Base-by-base conservation (phyloP, 2,329 filamentous ascomycete genomes). In the Colletotrichum euphorbiae region DNA sequence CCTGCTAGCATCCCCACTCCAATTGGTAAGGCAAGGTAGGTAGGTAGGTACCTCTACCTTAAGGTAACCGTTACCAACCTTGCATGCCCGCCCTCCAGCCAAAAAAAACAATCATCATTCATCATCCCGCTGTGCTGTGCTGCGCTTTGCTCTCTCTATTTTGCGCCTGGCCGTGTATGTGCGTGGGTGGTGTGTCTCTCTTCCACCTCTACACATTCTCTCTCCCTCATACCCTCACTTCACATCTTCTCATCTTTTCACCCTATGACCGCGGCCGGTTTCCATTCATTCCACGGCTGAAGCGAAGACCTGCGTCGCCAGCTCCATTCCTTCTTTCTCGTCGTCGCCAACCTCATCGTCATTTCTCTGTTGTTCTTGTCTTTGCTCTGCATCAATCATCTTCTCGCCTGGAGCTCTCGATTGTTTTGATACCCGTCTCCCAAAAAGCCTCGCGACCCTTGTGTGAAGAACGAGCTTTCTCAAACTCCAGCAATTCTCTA, bases 281-380 rank as follows among this genome's bases (percentile, higher is more conserved):
- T 28, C 24, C 65, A 68, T 55, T 68, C 65, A 68, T 68, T 68
- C 65, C 65, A 54, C 65, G 61, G 33, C 61, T 48, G 15, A 46
- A 54, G 55, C 65, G 46, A 54, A 54, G 61, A 65, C 42, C 65
- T 61, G 54, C 31, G 33, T 61, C 7, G 58, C 33, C 42, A 46
- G 12, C 61, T 55, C 12, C 52, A 21, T 55, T 45, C 62, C 40
- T 40, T 64, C 51, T 31, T 65, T 55, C 54, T 21, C 61, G 21
- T 58, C 61, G 31, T 65, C 45, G 38, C 58, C 58, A 52, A 52
- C 61, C 64, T 59, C 57, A 50, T 62, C 42, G 31, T 61, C 46
- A 24, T 40, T 17, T 55, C 11, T 42, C 52, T 21, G 52, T 52
- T 45, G 46, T 17, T 42, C 33, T 24, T 61, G 46, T 46, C 36